These are phyloP conservation scores for Xerocomellus dryophilus DNA, from an alignment of 768 basidiomycete species.

Conservation along the genomic window DNA sequence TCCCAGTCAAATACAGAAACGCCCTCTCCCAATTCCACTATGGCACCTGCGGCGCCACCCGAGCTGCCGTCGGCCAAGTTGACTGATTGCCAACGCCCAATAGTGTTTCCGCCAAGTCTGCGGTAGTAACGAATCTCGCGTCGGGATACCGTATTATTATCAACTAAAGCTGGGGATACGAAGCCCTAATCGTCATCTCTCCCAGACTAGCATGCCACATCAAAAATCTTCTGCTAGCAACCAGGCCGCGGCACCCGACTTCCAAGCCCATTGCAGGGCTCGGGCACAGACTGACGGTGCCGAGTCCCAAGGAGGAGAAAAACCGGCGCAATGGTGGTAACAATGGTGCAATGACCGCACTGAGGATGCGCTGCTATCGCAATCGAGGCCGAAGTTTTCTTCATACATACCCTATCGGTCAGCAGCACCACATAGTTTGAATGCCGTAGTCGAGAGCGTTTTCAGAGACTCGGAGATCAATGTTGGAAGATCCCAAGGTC, in stretches of 20 bases:
- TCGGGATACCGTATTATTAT: slow-evolving; percentile 88
- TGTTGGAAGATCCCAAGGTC: no score
- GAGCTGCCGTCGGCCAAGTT: slow-evolving; percentile 7
- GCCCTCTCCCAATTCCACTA: slow-evolving; percentile 4
- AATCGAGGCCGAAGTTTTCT: slow-evolving; percentile 51
- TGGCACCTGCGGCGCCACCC: slow-evolving; percentile 1
- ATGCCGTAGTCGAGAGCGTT: slow-evolving; percentile 61
- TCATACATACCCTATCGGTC: slow-evolving; percentile 53
- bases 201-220: slow-evolving; percentile 47
- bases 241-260: slow-evolving; percentile 24
- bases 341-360: slow-evolving; percentile 24
- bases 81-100: slow-evolving; percentile 8
- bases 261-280: slow-evolving; percentile 37
- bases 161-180: slow-evolving; percentile 89
- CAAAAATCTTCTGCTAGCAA: slow-evolving; percentile 10
- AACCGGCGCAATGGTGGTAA: slow-evolving; percentile 25
- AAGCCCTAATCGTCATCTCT: slow-evolving; percentile 67
- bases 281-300: slow-evolving; percentile 34
- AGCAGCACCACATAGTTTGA: slow-evolving; percentile 65
- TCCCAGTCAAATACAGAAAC: no score
- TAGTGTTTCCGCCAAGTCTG: slow-evolving; percentile 7
- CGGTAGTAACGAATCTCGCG: slow-evolving; percentile 60
- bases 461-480: slow-evolving; percentile 29
- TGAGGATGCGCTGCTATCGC: slow-evolving; percentile 42
- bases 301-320: slow-evolving; percentile 36